Conservation (phyloP, 2,329 filamentous ascomycete genomes). For the Xylariaceae sp. region DNA sequence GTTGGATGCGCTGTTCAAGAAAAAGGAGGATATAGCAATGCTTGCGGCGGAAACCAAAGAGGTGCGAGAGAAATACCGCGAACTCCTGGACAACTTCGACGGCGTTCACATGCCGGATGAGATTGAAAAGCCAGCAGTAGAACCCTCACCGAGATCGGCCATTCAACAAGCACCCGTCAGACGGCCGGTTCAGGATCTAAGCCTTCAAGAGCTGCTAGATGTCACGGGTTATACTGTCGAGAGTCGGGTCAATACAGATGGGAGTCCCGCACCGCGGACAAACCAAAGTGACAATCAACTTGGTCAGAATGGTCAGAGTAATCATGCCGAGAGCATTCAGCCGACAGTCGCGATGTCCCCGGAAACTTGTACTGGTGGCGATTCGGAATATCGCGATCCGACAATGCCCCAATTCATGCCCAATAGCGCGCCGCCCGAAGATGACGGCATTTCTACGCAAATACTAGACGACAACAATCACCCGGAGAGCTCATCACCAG, state of each 20-base stretch:
- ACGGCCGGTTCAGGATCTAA: slow-evolving; percentile 26
- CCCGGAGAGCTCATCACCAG: background rate
- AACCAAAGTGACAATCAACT: background rate
- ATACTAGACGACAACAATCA: background rate
- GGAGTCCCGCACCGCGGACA: slow-evolving; percentile 10
- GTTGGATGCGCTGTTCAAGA: slow-evolving; percentile 78
- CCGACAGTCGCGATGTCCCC: background rate
- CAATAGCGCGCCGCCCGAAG: slow-evolving; percentile 36
- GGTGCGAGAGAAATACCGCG: slow-evolving; percentile 53
- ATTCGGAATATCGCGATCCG: slow-evolving; percentile 44
- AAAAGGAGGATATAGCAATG: slow-evolving; percentile 70
- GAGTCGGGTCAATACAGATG: slow-evolving; percentile 19
- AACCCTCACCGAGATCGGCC: slow-evolving; percentile 13
- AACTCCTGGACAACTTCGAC: slow-evolving; percentile 43
- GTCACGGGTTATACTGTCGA: slow-evolving; percentile 43
- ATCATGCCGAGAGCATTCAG: background rate
- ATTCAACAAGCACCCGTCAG: slow-evolving; percentile 3
- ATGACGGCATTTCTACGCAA: background rate
- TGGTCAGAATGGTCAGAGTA: background rate
- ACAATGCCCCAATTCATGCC: slow-evolving; percentile 66
- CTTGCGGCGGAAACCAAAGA: slow-evolving; percentile 58
- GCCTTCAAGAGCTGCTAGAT: slow-evolving; percentile 39
- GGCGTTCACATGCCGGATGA: slow-evolving; percentile 36
- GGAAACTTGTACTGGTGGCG: slow-evolving; percentile 8
- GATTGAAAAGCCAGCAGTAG: slow-evolving; percentile 18